These are phyloP conservation scores for Priceomyces medius DNA, from an alignment of 805 yeast species.

Conservation along the genomic window DNA sequence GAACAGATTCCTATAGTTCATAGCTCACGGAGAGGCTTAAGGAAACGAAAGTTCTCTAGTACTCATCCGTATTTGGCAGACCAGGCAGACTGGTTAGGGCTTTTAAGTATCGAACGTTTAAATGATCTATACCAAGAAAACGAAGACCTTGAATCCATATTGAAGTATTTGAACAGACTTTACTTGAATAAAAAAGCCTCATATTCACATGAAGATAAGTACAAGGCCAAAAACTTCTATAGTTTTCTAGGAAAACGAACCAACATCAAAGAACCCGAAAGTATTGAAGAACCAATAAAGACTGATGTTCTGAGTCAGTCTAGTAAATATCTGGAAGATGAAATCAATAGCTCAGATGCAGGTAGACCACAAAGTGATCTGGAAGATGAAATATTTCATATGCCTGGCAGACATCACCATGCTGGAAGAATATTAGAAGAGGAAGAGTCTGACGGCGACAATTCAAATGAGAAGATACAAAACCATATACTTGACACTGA, in stretches of 20 bases:
- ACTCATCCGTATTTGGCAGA: conserved; percentile 46
- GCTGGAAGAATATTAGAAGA: conserved; percentile 5
- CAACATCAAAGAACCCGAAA: neutral
- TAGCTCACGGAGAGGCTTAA: conserved; percentile 26
- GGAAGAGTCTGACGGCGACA: conserved; percentile 8
- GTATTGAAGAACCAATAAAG: conserved; percentile 1
- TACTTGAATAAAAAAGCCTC: conserved; percentile 29
- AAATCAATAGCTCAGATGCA: conserved; percentile 1
- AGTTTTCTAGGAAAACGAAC: conserved; percentile 30
- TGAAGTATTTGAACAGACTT: conserved; percentile 33
- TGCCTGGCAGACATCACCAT: neutral
- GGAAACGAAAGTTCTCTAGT: conserved; percentile 44
- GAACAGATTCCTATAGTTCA: neutral
- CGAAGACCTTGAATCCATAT: conserved; percentile 31
- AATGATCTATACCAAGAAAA: conserved; percentile 38
- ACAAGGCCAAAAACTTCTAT: conserved; percentile 37
- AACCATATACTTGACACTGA: neutral
- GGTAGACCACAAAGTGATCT: conserved; percentile 8
- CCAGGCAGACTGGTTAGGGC: conserved; percentile 44
- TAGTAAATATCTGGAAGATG: conserved; percentile 1
- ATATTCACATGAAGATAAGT: conserved; percentile 41
- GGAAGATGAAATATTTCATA: conserved; percentile 4
- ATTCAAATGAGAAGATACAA: neutral
- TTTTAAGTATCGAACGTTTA: conserved; percentile 33
- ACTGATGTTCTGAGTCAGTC: conserved; percentile 5